Evolutionary conservation across 345 rosid species (phyloP), one percentile per base, ranked within the genome.

Genomic region (Lenwebbia sp.): DNA sequence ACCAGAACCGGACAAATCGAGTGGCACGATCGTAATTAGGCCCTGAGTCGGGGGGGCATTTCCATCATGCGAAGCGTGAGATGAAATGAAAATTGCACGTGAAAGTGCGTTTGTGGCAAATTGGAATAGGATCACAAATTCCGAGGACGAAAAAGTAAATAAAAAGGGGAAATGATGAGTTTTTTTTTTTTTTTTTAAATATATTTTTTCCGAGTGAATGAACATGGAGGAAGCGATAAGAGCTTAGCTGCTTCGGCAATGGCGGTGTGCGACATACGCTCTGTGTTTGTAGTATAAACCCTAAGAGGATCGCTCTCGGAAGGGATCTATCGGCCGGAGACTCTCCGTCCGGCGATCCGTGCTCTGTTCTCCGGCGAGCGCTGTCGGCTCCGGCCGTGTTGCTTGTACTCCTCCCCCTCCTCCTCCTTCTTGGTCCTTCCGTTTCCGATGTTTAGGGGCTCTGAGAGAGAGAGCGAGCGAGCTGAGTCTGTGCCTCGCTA

Each of bases 101-200:
- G 78, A 19, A 37, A 37, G 25, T 37, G 41, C 76, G 33, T 17
- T 30, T 37, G 41, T 40, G 78, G 78, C 78, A 22, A 70, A 70
- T 37, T 19, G 47, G 47, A 70, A 37, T 70, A 70, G 47, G 19
- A 70, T 37, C 81, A 10, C 81, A 37, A 70, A 70, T 37, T 10
- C 81, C 81, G 81, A 19, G 81, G 81, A 70, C 47, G 26, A 33
- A 37, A 70, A 33, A 17, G 3, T 4, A 70, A 65, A 70, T 70
- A 33, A 8, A 7, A 33, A 65, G 13, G 23, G 25, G 25, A 33
- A 17, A 8, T 30, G 21, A 3, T 15, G 17, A 6, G 21, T 6
- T 28, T 62, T 1, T 62, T 62, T 60, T n/a, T 58, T n/a, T 0
- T 60, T 2, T 14, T n/a, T 2, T 12, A 0, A 2, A 5, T 28